A percentile compares a stretch with the other conserved stretches of the same genome.
phyloP scores from a whole-genome alignment of 768 basidiomycete genomes.

The Russula vinacea region DNA sequence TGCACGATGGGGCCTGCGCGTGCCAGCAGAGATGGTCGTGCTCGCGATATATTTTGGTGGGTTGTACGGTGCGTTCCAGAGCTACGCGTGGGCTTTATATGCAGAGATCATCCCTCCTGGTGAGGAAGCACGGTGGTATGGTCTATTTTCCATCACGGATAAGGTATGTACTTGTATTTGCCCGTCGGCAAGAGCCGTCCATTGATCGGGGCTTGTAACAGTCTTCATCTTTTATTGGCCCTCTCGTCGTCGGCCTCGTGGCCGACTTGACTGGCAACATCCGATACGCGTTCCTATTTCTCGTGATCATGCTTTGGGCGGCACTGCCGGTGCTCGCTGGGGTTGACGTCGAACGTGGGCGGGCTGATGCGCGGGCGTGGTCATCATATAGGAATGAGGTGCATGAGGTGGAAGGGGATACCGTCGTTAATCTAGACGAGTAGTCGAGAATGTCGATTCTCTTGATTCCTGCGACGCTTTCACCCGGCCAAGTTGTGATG shows the following conservation, averaged over 20 bases:
- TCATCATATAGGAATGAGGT: neutral
- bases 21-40: too few relatives aligned
- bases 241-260: conserved; percentile 82
- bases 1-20: conserved; percentile 49
- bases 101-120: too few relatives aligned
- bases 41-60: too few relatives aligned
- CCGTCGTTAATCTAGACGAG: neutral
- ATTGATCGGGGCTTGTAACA: conserved; percentile 36
- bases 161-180: too few relatives aligned
- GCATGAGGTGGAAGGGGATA: neutral
- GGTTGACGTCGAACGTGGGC: conserved; percentile 68
- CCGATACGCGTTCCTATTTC: conserved; percentile 86
- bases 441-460: neutral
- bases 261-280: conserved; percentile 89
- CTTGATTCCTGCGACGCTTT: neutral
- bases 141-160: too few relatives aligned
- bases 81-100: too few relatives aligned
- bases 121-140: too few relatives aligned
- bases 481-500: neutral
- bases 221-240: conserved; percentile 91
- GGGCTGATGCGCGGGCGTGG: conserved; percentile 46
- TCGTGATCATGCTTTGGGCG: conserved; percentile 74
- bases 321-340: conserved; percentile 71
- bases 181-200: neutral
- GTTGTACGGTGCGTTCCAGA: too few relatives aligned